A percentile compares a stretch with the other conserved stretches of the same genome.
Evolutionary conservation across 345 rosid genomes (phyloP).

Genomic region (Brassica cretica): DNA sequence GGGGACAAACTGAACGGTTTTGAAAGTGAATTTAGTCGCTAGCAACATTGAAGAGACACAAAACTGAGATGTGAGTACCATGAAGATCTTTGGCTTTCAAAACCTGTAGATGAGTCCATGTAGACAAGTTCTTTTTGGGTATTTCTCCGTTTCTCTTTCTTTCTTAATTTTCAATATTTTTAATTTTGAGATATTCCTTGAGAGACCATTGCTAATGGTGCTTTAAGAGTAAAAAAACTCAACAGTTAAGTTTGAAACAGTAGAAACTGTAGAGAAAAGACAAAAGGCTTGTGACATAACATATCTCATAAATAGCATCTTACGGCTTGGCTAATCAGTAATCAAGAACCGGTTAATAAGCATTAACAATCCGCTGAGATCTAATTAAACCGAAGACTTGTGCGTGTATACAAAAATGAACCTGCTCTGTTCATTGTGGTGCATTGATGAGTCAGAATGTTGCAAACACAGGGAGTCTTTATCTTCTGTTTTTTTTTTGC

Average conservation of each 20-base stretch:
- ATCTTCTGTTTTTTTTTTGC: background rate
- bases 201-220: no score
- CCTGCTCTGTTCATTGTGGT: slow-evolving; percentile 3
- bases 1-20: no score
- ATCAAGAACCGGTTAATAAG: background rate
- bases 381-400: background rate
- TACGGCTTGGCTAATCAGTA: background rate
- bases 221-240: no score
- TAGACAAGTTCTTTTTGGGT: no score
- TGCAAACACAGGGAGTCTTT: background rate
- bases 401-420: slow-evolving; percentile 14
- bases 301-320: background rate
- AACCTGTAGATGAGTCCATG: no score
- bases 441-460: slow-evolving; percentile 15
- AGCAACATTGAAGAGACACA: no score
- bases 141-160: no score
- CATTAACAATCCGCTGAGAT: background rate
- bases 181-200: no score
- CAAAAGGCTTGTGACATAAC: slow-evolving; percentile 3
- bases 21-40: no score
- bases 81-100: no score
- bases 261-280: background rate
- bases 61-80: no score
- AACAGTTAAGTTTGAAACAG: background rate
- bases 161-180: no score